phyloP scores from a whole-genome alignment of 768 basidiomycete genomes.

The Rhizopogon rudus region DNA sequence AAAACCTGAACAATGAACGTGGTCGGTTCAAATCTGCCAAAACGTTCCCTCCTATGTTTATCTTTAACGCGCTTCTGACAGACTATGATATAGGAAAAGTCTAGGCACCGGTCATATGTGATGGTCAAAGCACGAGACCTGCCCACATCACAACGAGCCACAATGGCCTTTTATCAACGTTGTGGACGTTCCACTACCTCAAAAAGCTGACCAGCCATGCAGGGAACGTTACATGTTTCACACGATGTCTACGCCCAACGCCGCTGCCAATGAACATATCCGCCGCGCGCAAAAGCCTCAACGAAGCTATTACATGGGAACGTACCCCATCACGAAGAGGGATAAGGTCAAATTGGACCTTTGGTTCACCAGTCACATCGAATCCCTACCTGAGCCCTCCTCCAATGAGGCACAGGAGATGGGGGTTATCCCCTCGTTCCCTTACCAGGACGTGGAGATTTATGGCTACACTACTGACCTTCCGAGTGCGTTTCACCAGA shows the following conservation, averaged over 20 bases:
- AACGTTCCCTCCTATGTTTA: not conserved
- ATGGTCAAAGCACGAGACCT: not conserved
- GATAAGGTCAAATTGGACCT: not conserved
- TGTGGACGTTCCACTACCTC: not conserved
- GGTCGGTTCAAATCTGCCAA: not conserved
- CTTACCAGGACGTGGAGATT: conserved; percentile 21
- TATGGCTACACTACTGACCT: conserved; percentile 39
- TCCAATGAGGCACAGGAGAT: conserved; percentile 13
- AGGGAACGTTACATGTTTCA: not conserved
- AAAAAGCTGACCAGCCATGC: not conserved
- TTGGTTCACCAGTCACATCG: not conserved
- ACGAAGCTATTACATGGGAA: not conserved
- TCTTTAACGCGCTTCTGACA: not conserved
- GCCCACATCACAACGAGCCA: not conserved
- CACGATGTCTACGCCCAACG: not conserved
- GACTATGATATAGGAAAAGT: too few relatives aligned
- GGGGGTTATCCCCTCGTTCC: conserved; percentile 31
- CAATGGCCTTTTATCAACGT: not conserved
- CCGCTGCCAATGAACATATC: not conserved
- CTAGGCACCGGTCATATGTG: not conserved
- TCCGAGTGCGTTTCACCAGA: conserved; percentile 29
- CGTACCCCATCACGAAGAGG: not conserved
- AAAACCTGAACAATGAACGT: not conserved
- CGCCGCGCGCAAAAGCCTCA: not conserved
- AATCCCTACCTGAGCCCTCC: not conserved